phyloP scores from a whole-genome alignment of 2,329 filamentous ascomycete genomes.

The Sporothrix pallida region DNA sequence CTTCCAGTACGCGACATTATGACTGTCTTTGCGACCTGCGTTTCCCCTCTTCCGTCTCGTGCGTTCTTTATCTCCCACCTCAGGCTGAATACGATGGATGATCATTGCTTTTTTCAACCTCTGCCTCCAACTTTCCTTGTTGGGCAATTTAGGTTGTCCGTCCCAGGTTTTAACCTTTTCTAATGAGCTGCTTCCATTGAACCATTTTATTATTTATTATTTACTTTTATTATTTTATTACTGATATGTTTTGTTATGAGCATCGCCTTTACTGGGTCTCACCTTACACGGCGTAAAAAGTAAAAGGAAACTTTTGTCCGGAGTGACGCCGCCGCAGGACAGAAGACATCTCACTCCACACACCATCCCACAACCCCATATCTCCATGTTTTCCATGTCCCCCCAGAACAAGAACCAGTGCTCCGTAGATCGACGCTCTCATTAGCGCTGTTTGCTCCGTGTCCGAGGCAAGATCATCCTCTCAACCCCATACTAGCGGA shows the following conservation, averaged over 20 bases:
- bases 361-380: background rate
- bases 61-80: background rate
- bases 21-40: too few species aligned
- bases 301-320: background rate
- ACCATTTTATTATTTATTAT: background rate
- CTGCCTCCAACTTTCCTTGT: background rate
- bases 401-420: background rate
- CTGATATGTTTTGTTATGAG: too few species aligned
- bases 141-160: background rate
- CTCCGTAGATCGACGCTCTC: background rate
- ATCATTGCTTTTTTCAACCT: background rate
- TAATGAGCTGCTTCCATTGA: background rate
- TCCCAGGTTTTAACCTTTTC: background rate
- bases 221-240: background rate
- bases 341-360: background rate
- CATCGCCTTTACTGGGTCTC: too few species aligned
- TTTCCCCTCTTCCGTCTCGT: background rate
- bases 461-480: background rate
- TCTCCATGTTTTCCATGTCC: background rate
- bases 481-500: background rate
- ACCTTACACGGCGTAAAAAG: too few species aligned
- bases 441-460: background rate
- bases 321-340: background rate
- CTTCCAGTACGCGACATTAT: too few species aligned
- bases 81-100: slow-evolving; percentile 22